Evolutionary conservation across 1,284 basidiomycete genomes (phyloP), one percentile per base, ranked within the genome.

Genomic region (Sparassis latifolia): DNA sequence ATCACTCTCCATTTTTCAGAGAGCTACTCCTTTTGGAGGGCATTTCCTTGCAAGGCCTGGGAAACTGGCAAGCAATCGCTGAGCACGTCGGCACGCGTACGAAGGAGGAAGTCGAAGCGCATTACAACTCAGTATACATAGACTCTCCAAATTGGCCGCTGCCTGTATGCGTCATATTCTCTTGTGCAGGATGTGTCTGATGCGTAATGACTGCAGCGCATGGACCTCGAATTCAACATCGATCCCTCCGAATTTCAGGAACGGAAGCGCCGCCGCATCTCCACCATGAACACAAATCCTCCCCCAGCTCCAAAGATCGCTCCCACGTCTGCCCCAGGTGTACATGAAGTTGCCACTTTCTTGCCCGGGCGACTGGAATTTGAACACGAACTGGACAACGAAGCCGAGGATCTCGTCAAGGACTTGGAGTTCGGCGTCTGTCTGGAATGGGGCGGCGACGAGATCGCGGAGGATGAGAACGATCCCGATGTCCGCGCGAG

Each of bases 331-430:
- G 86, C 88, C 0, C 96, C 96, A 3, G 93, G 89, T 2, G 87
- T 94, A 32, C 97, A 98, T 69, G 97, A 99, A 71, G 80, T 99
- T 41, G 85, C 85, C 9, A 91, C 89, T 0, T 98, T 89, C 71
- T 89, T 99, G 69, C 96, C 96, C 5, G 96, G 96, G 20, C 86
- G 97, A 42, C 78, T 99, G 45, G 96, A 99, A 67, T 99, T 99
- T 66, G 97, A 99, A 66, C 90, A 93, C 59, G 97, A 99, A 69
- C 73, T 93, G 20, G 96, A 98, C 65, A 95, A 97, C 65, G 94
- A 98, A 37, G 96, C 96, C 0, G 96, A 99, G 65, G 86, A 95
- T 62, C 72, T 93, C 2, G 88, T 98, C 58, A 99, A 98, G 70
- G 94, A 99, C 64, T 78, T 99, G 58, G 95, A 98, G 66, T 98